These are phyloP conservation scores for Arthrinium phaeospermum DNA, from an alignment of 2,329 filamentous ascomycete genomes.

Conservation along the genomic window DNA sequence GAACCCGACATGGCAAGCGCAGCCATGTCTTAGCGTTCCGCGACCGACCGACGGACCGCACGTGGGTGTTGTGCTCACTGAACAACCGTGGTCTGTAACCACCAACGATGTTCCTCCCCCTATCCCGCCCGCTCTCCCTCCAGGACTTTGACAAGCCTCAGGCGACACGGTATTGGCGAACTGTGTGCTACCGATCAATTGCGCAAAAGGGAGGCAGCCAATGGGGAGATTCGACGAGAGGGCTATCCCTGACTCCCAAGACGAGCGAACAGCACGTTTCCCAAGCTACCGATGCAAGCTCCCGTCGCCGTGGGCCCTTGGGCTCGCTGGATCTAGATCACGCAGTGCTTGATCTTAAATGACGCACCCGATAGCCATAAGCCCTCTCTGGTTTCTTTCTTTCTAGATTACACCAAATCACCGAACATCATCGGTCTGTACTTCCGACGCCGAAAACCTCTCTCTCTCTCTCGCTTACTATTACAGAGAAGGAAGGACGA, in stretches of 20 bases:
- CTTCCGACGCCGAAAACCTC: neutral
- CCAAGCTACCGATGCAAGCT: constrained; percentile 8
- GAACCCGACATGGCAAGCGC: neutral
- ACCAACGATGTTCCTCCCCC: neutral
- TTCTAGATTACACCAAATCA: constrained; percentile 1
- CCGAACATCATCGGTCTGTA: neutral
- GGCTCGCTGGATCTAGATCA: constrained; percentile 15
- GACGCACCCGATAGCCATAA: neutral
- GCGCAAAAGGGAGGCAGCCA: constrained; percentile 3
- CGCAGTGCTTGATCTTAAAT: constrained; percentile 19
- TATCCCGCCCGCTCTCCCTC: too few species aligned
- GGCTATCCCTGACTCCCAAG: neutral
- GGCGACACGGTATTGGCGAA: constrained; percentile 9
- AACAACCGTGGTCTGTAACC: neutral
- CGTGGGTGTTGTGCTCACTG: constrained; percentile 17
- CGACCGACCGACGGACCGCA: constrained; percentile 9
- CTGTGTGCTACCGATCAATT: neutral
- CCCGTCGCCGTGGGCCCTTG: neutral
- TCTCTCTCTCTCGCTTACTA: too few species aligned
- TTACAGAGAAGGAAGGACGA: neutral
- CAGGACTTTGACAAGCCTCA: neutral
- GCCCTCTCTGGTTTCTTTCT: neutral
- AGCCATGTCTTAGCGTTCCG: constrained; percentile 12
- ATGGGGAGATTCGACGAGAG: neutral
- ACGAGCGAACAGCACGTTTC: neutral